Percentiles rank a stretch among this genome's conserved stretches.
Conservation (phyloP, 345 rosid species). For the Lepidium africanum region DNA sequence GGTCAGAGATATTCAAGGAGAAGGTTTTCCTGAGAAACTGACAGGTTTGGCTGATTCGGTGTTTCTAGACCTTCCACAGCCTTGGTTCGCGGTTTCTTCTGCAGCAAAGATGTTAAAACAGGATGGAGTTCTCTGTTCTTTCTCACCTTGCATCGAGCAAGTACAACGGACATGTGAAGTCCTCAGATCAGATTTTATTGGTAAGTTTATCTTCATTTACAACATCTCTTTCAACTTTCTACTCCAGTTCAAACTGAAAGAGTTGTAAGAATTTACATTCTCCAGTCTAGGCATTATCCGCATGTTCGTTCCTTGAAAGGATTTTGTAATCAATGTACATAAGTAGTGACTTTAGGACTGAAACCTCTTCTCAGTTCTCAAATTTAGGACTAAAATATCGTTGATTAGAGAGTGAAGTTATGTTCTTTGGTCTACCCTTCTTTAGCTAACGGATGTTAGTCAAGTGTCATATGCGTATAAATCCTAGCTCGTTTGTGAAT, state of each 20-base stretch:
- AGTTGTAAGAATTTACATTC: background rate
- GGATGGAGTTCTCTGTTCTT: constrained; percentile 77
- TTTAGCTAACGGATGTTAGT: background rate
- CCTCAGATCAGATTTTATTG: constrained; percentile 60
- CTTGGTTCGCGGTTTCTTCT: constrained; percentile 76
- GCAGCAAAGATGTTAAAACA: constrained; percentile 78
- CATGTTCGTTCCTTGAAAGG: background rate
- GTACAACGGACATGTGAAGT: constrained; percentile 84
- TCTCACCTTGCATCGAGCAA: constrained; percentile 97
- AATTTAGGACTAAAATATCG: background rate
- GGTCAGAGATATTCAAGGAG: constrained; percentile 86
- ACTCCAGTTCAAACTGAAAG: background rate
- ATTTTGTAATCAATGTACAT: background rate
- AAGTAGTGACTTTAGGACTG: background rate
- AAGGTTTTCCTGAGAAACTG: constrained; percentile 68
- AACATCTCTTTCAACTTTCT: background rate
- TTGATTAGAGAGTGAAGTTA: background rate
- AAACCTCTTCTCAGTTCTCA: background rate
- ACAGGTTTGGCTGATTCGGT: constrained; percentile 57
- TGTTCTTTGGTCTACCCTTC: background rate
- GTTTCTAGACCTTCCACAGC: constrained; percentile 83
- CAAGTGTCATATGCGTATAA: background rate
- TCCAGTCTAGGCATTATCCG: background rate
- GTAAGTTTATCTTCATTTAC: constrained; percentile 28
- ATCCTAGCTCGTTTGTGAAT: background rate